Conservation (phyloP, 2,329 filamentous ascomycete genomes). For the Claviceps lovelessii region DNA sequence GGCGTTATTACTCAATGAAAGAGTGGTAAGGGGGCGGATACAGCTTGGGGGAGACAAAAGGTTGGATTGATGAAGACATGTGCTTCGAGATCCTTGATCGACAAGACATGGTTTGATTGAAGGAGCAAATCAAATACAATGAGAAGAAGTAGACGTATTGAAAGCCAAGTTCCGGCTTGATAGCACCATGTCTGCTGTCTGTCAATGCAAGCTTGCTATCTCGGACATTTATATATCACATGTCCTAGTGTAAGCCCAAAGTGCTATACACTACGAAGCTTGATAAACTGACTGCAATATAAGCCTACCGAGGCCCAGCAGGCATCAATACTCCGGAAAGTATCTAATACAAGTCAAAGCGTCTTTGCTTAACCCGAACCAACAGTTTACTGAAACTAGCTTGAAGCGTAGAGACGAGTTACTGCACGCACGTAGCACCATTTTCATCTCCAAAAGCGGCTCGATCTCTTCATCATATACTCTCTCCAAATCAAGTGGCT, state of each 20-base stretch:
- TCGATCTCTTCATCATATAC: no score
- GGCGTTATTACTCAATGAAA: not conserved
- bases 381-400: not conserved
- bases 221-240: not conserved
- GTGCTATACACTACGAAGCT: not conserved
- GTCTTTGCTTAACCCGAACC: not conserved
- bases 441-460: not conserved
- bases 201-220: not conserved
- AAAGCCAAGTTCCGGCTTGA: not conserved
- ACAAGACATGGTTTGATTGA: no score
- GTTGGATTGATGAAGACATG: no score
- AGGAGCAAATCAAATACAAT: not conserved
- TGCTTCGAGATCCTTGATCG: no score
- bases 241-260: not conserved
- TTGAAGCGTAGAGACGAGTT: not conserved
- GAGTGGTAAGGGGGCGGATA: no score
- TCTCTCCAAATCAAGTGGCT: no score
- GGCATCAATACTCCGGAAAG: not conserved
- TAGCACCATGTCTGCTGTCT: not conserved
- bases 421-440: not conserved
- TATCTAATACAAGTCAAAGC: not conserved
- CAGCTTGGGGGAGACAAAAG: no score
- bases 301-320: not conserved
- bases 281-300: not conserved
- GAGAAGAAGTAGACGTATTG: not conserved